These are phyloP conservation scores for Mesembryanthemum crystallinum DNA, from an alignment of 148 eudicot genomes.

Conservation along the genomic window DNA sequence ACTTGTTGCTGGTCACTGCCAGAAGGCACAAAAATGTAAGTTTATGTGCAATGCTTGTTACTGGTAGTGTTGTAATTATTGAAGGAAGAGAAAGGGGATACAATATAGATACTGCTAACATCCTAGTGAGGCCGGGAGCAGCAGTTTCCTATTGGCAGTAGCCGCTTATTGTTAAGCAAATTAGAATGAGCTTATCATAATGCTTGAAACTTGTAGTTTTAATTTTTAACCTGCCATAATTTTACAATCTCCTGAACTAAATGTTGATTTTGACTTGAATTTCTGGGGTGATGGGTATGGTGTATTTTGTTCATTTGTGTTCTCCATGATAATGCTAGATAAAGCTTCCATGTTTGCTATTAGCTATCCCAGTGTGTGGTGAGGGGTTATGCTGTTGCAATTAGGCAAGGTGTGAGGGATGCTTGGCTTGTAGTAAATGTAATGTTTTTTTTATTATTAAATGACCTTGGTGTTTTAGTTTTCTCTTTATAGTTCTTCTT, in stretches of 20 bases:
- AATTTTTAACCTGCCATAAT: neutral
- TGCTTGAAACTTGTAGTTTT: neutral
- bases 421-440: no score
- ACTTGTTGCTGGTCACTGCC: constrained; percentile 15
- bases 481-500: no score
- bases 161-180: neutral
- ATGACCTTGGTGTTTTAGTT: no score
- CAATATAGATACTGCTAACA: neutral
- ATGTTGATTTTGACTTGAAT: neutral
- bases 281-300: neutral
- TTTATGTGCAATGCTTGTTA: constrained; percentile 3
- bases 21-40: constrained; percentile 40
- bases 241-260: neutral
- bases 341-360: neutral
- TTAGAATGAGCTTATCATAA: neutral
- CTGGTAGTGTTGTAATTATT: neutral
- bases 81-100: neutral
- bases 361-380: no score
- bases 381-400: neutral
- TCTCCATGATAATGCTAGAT: neutral
- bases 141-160: neutral
- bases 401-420: neutral
- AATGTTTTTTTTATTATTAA: no score
- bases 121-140: neutral
- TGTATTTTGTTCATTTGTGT: neutral